Evolutionary conservation across 495 filamentous ascomycete species (phyloP).

Genomic region (Hypoxylon cercidicola): DNA sequence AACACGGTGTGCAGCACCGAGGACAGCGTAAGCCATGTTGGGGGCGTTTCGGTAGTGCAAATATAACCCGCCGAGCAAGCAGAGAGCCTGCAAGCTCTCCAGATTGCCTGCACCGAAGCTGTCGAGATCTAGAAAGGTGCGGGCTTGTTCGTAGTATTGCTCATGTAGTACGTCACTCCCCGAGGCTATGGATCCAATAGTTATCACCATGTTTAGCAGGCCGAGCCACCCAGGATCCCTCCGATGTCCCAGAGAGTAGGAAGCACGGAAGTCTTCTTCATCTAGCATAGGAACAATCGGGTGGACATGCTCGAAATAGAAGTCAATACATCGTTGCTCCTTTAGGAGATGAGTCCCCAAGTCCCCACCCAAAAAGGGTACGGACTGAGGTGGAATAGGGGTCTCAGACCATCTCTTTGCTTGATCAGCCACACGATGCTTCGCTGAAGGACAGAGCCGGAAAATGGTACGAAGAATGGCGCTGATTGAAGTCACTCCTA

Average conservation of each 20-base stretch:
- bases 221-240: conserved; percentile 42
- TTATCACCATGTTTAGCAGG: conserved; percentile 44
- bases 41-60: conserved; percentile 43
- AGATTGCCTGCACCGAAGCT: conserved; percentile 42
- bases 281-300: conserved; percentile 41
- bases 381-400: conserved; percentile 20
- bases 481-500: conserved; percentile 42
- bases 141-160: conserved; percentile 43
- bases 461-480: conserved; percentile 40
- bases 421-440: conserved; percentile 36
- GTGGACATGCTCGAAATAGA: conserved; percentile 44
- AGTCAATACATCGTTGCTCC: conserved; percentile 44
- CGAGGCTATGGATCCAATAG: conserved; percentile 43
- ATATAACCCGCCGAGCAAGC: conserved; percentile 40
- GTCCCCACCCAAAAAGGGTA: conserved; percentile 27
- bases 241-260: conserved; percentile 28
- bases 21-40: conserved; percentile 45
- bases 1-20: conserved; percentile 41
- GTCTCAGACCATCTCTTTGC: conserved; percentile 36
- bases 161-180: conserved; percentile 39
- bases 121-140: conserved; percentile 38
- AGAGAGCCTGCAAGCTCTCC: conserved; percentile 43
- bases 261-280: conserved; percentile 40
- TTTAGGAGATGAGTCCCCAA: conserved; percentile 30
- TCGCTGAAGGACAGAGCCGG: conserved; percentile 38